phyloP scores from a whole-genome alignment of 169 alveolate genomes.

The Cryptosporidium ubiquitum region DNA sequence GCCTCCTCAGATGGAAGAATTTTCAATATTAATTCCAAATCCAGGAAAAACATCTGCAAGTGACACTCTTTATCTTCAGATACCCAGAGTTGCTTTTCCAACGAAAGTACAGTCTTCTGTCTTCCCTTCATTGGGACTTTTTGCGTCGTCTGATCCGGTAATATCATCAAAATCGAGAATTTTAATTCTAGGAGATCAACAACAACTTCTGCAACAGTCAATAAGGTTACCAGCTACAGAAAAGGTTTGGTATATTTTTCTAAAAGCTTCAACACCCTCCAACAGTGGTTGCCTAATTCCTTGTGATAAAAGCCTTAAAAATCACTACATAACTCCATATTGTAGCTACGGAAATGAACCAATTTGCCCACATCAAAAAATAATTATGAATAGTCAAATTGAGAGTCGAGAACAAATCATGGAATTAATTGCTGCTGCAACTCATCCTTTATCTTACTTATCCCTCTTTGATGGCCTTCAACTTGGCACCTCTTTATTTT shows the following conservation, averaged over 20 bases:
- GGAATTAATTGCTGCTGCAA: slow-evolving; percentile 63
- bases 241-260: slow-evolving; percentile 49
- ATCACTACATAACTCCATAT: slow-evolving; percentile 52
- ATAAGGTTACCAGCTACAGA: slow-evolving; percentile 53
- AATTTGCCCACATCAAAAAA: slow-evolving; percentile 38
- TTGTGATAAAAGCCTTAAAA: slow-evolving; percentile 38
- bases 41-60: slow-evolving; percentile 49
- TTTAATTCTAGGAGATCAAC: slow-evolving; percentile 57
- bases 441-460: slow-evolving; percentile 39
- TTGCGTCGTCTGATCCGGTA: slow-evolving; percentile 68
- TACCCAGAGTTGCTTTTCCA: slow-evolving; percentile 33
- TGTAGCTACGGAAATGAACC: slow-evolving; percentile 48
- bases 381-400: slow-evolving; percentile 4
- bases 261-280: slow-evolving; percentile 66
- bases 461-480: slow-evolving; percentile 45
- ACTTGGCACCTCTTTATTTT: slow-evolving; percentile 45
- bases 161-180: slow-evolving; percentile 27
- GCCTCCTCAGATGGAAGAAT: slow-evolving; percentile 63
- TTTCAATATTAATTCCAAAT: slow-evolving; percentile 28
- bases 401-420: not conserved
- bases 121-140: slow-evolving; percentile 33
- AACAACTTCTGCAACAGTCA: slow-evolving; percentile 64
- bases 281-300: slow-evolving; percentile 72
- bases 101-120: slow-evolving; percentile 63
- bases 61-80: slow-evolving; percentile 45